A percentile compares a stretch with the other conserved stretches of the same genome.
Evolutionary conservation across 2,329 filamentous ascomycete species (phyloP).

Genomic region (Colletotrichum lini): DNA sequence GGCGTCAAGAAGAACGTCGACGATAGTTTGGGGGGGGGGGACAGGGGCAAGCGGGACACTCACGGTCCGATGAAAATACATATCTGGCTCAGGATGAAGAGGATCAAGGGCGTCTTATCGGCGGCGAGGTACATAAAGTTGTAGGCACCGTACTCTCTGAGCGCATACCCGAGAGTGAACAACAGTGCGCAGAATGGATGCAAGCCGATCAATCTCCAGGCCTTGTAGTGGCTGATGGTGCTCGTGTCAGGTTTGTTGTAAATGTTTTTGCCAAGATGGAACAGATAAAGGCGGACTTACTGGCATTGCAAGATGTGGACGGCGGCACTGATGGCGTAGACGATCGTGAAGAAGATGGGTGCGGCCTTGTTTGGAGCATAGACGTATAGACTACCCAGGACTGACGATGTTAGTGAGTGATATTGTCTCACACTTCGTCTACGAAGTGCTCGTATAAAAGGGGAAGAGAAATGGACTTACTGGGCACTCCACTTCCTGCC

Average conservation of each 20-base stretch:
- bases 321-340: conserved; percentile 62
- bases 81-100: conserved; percentile 61
- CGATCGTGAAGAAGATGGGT: conserved; percentile 66
- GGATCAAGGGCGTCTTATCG: conserved; percentile 49
- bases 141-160: conserved; percentile 66
- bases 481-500: too few relatives aligned
- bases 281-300: conserved; percentile 45
- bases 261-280: background rate
- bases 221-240: conserved; percentile 62
- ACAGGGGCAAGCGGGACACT: conserved; percentile 36
- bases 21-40: too few relatives aligned
- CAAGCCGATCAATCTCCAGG: conserved; percentile 65
- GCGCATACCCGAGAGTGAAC: conserved; percentile 67
- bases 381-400: conserved; percentile 44
- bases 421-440: too few relatives aligned
- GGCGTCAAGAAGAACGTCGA: conserved; percentile 20
- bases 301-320: conserved; percentile 68
- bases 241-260: too few relatives aligned
- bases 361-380: conserved; percentile 70
- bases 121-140: conserved; percentile 57
- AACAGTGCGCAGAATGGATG: conserved; percentile 65
- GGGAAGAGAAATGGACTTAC: too few relatives aligned
- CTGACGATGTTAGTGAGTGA: background rate
- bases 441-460: too few relatives aligned
- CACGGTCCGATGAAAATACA: conserved; percentile 56